These are phyloP conservation scores for Castanopsis chinensis DNA, from an alignment of 306 rosid species.

Conservation along the genomic window DNA sequence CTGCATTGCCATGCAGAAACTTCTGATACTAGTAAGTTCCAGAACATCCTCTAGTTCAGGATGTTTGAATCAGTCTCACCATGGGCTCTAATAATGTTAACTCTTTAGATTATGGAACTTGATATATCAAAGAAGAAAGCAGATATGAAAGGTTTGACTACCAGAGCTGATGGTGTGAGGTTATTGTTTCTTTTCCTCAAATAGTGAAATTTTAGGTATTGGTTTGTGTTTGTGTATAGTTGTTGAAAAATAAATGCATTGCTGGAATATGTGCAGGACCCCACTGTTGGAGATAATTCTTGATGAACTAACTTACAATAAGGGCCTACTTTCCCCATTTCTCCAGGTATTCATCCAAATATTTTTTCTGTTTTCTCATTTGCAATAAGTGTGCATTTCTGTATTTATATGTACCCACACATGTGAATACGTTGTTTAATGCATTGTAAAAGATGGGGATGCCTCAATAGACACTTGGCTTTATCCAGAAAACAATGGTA, in stretches of 20 bases:
- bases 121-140: conserved; percentile 73
- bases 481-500: conserved; percentile 5
- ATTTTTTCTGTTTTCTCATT: conserved; percentile 6
- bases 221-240: neutral
- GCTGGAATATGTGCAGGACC: conserved; percentile 55
- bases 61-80: conserved; percentile 10
- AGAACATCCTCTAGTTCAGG: conserved; percentile 4
- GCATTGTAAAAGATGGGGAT: neutral
- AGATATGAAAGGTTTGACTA: conserved; percentile 55
- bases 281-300: conserved; percentile 71
- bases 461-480: neutral
- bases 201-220: neutral
- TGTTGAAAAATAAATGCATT: neutral
- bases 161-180: conserved; percentile 84
- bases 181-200: conserved; percentile 25
- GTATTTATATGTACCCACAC: too few relatives aligned
- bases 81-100: conserved; percentile 32
- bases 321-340: conserved; percentile 49
- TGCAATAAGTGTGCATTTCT: neutral
- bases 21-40: conserved; percentile 60
- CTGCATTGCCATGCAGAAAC: conserved; percentile 51
- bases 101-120: conserved; percentile 68
- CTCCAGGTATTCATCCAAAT: conserved; percentile 58
- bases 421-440: neutral
- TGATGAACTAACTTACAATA: conserved; percentile 74